These are phyloP conservation scores for Alternaria ethzedia DNA, from an alignment of 2,329 filamentous ascomycete genomes.

Conservation along the genomic window DNA sequence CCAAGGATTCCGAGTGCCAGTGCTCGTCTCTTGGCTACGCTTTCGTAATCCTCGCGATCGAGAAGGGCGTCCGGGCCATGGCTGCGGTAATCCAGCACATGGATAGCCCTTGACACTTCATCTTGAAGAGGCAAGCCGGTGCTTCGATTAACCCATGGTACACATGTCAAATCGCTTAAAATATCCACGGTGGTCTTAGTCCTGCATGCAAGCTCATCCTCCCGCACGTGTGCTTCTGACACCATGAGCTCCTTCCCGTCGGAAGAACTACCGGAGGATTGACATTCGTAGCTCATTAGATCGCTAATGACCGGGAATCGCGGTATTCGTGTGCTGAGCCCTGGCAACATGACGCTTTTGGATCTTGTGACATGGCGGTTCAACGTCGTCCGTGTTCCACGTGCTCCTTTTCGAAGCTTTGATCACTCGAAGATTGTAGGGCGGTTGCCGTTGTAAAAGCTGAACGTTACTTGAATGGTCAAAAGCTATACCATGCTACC, in stretches of 20 bases:
- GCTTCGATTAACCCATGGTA: slow-evolving; percentile 8
- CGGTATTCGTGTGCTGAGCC: slow-evolving; percentile 1
- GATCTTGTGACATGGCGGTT: slow-evolving; percentile 1
- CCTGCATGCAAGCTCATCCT: not conserved
- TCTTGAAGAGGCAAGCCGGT: slow-evolving; percentile 8
- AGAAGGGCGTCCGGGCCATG: slow-evolving; percentile 9
- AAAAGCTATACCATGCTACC: slow-evolving; percentile 18
- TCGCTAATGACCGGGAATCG: slow-evolving; percentile 6
- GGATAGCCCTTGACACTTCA: slow-evolving; percentile 5
- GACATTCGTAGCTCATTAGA: slow-evolving; percentile 1
- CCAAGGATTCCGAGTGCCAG: slow-evolving; percentile 3
- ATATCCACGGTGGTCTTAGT: slow-evolving; percentile 1
- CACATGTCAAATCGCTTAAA: slow-evolving; percentile 2
- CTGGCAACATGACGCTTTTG: not conserved
- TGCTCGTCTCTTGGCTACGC: not conserved
- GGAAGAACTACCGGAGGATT: slow-evolving; percentile 14
- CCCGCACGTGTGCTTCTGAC: slow-evolving; percentile 10
- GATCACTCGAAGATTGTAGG: slow-evolving; percentile 10
- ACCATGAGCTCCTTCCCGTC: slow-evolving; percentile 7
- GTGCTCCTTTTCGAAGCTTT: slow-evolving; percentile 2
- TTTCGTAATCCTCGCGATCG: slow-evolving; percentile 12
- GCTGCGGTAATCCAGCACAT: slow-evolving; percentile 4
- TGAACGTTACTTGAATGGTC: slow-evolving; percentile 12
- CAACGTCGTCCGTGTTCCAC: slow-evolving; percentile 5
- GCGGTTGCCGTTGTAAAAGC: slow-evolving; percentile 1